Conservation (phyloP, 1,284 basidiomycete species). For the Boletellus sp. region DNA sequence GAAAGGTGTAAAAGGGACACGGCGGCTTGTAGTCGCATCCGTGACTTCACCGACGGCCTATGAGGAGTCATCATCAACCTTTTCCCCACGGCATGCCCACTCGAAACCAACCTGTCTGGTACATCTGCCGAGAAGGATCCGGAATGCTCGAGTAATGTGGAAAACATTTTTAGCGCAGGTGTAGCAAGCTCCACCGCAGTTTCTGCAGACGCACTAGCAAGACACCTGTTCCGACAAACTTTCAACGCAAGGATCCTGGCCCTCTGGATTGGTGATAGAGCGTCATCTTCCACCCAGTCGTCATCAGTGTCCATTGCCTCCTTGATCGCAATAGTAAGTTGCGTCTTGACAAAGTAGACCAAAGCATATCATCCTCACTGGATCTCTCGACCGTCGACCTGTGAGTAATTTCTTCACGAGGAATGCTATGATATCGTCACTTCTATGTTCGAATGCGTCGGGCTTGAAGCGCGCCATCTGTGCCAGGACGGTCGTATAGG, state of each 20-base stretch:
- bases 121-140: constrained; percentile 62
- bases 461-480: constrained; percentile 74
- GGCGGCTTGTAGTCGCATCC: constrained; percentile 80
- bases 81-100: not conserved
- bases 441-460: constrained; percentile 73
- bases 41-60: constrained; percentile 59
- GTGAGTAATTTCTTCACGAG: constrained; percentile 74
- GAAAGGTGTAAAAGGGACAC: constrained; percentile 81
- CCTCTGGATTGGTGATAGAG: constrained; percentile 51
- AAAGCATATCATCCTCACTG: constrained; percentile 36
- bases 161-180: constrained; percentile 75
- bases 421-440: constrained; percentile 69
- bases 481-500: constrained; percentile 68
- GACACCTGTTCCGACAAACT: constrained; percentile 73
- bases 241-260: constrained; percentile 79
- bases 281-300: constrained; percentile 74
- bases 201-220: constrained; percentile 60
- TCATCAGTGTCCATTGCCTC: constrained; percentile 55
- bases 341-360: not conserved
- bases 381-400: constrained; percentile 45
- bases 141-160: constrained; percentile 59
- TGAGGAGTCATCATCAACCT: constrained; percentile 11
- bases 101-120: constrained; percentile 57
- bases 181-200: constrained; percentile 63
- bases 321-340: constrained; percentile 19